Evolutionary conservation across 176 grass and related monocot species (phyloP).

Genomic region (Typha latifolia): DNA sequence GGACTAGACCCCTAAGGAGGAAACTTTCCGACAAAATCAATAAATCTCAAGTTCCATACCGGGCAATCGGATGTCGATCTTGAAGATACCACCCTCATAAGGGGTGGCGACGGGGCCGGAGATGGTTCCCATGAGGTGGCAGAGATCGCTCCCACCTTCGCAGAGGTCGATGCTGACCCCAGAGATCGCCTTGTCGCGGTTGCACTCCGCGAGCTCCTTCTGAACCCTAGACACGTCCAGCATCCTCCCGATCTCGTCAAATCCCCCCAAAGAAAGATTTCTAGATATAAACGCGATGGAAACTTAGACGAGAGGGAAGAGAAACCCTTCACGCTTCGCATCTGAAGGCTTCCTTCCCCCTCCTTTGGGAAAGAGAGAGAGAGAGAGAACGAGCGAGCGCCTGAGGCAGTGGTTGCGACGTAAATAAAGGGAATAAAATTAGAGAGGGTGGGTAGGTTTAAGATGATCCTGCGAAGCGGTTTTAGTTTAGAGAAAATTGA

Average conservation of each 20-base stretch:
- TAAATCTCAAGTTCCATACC: constrained; percentile 16
- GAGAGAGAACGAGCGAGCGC: neutral
- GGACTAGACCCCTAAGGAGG: neutral
- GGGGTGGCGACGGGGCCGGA: constrained; percentile 63
- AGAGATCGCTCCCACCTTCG: constrained; percentile 59
- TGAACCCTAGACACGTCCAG: constrained; percentile 86
- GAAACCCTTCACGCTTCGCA: neutral
- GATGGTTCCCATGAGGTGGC: constrained; percentile 85
- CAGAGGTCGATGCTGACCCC: constrained; percentile 73
- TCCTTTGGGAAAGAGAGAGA: neutral
- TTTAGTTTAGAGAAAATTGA: too few relatives aligned
- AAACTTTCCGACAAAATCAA: neutral
- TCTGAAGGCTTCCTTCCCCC: too few relatives aligned
- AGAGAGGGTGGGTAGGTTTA: too few relatives aligned
- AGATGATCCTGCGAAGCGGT: too few relatives aligned
- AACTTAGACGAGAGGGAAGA: neutral
- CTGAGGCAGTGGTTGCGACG: too few relatives aligned
- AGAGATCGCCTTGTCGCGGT: constrained; percentile 57
- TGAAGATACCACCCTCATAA: constrained; percentile 87
- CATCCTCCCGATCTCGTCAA: constrained; percentile 27
- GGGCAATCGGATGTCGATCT: constrained; percentile 79
- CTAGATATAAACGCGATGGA: neutral
- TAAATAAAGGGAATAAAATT: too few relatives aligned
- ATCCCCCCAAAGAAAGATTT: neutral
- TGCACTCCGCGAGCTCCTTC: constrained; percentile 96